phyloP scores from a whole-genome alignment of 169 alveolate species.

The Amoebophrya sp. region DNA sequence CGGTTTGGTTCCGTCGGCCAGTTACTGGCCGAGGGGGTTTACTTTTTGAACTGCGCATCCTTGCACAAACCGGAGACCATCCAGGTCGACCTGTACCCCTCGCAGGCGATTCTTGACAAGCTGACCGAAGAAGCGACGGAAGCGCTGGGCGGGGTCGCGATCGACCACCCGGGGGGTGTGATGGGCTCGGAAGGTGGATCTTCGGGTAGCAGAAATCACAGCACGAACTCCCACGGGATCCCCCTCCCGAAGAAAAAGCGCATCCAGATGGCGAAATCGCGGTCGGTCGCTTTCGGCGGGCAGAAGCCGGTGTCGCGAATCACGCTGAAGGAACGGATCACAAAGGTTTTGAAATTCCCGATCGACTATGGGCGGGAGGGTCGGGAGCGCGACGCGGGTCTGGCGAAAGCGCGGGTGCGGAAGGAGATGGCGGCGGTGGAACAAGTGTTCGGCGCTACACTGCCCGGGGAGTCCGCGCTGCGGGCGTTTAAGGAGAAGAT shows the following conservation, averaged over 20 bases:
- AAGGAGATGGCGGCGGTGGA: not conserved
- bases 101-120: not conserved
- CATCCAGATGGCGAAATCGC: not conserved
- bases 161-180: no score
- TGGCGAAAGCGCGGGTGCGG: not conserved
- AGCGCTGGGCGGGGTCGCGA: not conserved
- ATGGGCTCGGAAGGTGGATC: not conserved
- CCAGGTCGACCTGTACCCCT: not conserved
- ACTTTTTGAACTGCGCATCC: not conserved
- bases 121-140: not conserved
- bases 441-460: not conserved
- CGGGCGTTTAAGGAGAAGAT: not conserved
- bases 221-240: not conserved
- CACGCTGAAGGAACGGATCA: not conserved
- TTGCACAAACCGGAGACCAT: not conserved
- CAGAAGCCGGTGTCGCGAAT: not conserved
- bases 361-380: conserved; percentile 12
- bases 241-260: not conserved
- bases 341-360: not conserved
- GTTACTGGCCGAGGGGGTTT: not conserved
- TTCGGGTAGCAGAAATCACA: not conserved
- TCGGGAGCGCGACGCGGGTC: not conserved
- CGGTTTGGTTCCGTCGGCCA: not conserved
- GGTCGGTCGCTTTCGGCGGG: not conserved
- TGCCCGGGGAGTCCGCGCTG: not conserved